Evolutionary conservation across 2,329 filamentous ascomycete genomes (phyloP), one percentile per base, ranked within the genome.

Genomic region (Aureobasidium sp.): DNA sequence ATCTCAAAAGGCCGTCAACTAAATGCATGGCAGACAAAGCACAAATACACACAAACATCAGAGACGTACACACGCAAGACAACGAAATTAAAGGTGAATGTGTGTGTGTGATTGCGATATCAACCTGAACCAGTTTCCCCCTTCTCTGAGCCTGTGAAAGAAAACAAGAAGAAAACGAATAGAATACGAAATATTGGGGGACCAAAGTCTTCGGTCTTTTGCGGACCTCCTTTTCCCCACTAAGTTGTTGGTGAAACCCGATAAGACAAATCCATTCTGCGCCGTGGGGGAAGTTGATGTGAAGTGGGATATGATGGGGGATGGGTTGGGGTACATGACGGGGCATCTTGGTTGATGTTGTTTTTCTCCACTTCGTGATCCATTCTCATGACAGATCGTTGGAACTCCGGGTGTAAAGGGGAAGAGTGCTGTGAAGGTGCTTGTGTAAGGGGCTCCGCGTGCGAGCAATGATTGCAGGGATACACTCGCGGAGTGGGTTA

Each of bases 361-460:
- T 57, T 55, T 34, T 34, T 47, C 54, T 58, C 54, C 42, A 48
- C 54, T 58, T 58, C 54, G 54, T 58, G 42, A 48, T 58, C 30
- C 42, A 30, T 47, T 45, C 30, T 58, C 54, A 29, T 58, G 42
- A 48, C 42, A 45, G 36, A 57, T 45, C 53, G 41, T 57, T 34
- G 25, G 37, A 57, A 45, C 29, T 57, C 30, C 39, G 53, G 53
- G 45, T 21, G 21, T 21, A 21, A n/a, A 21, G 21, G 25, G 32
- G 37, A 10, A 36, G 27, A 29, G 53, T 44, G 41, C 34, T 13
- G 34, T 37, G 34, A 52, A 37, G 41, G 53, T 57, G 53, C 37
- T 58, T 37, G 54, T 37, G 54, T 44, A 39, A 29, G 11, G 42
- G n/a, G 27, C 30, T 36, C 30, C 32, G 16, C 29, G 27, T 27